Conservation (phyloP, 257 asterid genomes). For the Ophiorrhiza pumila region DNA sequence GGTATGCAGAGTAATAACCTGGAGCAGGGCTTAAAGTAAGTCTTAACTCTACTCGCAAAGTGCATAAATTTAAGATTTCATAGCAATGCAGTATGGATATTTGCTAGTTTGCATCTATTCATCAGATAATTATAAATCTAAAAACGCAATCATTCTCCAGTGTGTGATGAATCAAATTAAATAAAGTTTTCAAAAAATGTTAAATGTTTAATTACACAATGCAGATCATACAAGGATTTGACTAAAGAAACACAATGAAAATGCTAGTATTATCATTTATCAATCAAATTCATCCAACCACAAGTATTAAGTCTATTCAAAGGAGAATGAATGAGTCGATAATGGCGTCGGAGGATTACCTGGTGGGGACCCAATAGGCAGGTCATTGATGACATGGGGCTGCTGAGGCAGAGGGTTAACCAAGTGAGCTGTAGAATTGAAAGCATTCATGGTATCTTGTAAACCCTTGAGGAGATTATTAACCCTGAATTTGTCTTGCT, state of each 20-base stretch:
- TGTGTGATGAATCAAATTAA: too few species aligned
- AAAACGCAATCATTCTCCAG: too few species aligned
- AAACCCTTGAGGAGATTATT: conserved; percentile 68
- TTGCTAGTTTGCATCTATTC: not conserved
- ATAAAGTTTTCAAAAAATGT: too few species aligned
- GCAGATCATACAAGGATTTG: too few species aligned
- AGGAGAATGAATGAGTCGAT: too few species aligned
- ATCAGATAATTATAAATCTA: not conserved
- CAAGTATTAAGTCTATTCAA: too few species aligned
- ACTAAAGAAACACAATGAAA: too few species aligned
- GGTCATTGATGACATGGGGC: conserved; percentile 15
- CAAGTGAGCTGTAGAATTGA: conserved; percentile 33
- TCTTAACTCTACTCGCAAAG: not conserved
- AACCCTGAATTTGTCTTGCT: conserved; percentile 66
- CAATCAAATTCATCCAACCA: not conserved
- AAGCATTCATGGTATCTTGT: conserved; percentile 76
- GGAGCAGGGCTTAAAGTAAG: conserved; percentile 16
- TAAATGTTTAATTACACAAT: too few species aligned
- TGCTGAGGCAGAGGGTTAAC: conserved; percentile 26
- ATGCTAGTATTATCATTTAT: not conserved
- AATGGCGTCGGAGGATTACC: too few species aligned
- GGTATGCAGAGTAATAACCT: conserved; percentile 50
- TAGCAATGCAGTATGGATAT: not conserved
- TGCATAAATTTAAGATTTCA: not conserved
- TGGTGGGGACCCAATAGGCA: conserved; percentile 15